phyloP scores from a whole-genome alignment of 73 alveolate species.

The Uronychia binucleata region DNA sequence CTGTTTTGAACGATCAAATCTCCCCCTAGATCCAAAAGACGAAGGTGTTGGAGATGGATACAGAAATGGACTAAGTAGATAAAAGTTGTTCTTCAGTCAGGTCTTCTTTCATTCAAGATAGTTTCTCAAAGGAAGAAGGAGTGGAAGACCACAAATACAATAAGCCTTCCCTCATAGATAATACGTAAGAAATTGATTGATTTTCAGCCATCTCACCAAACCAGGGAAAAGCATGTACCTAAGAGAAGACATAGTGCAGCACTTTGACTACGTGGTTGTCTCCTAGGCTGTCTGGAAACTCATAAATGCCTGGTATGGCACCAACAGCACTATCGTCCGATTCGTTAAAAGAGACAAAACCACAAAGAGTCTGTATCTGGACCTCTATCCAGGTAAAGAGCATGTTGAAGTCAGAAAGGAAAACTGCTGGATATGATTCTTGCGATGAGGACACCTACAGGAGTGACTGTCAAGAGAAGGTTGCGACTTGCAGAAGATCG shows the following conservation, averaged over 20 bases:
- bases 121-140: background rate
- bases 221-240: slow-evolving; percentile 8
- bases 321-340: slow-evolving; percentile 26
- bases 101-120: background rate
- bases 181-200: slow-evolving; percentile 16
- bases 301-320: slow-evolving; percentile 33
- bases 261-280: slow-evolving; percentile 34
- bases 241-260: slow-evolving; percentile 27
- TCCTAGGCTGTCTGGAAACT: slow-evolving; percentile 34
- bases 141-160: background rate
- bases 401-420: background rate
- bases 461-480: too few relatives aligned
- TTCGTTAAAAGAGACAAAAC: slow-evolving; percentile 30
- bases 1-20: too few relatives aligned
- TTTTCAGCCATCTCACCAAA: slow-evolving; percentile 11
- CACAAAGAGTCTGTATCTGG: slow-evolving; percentile 20
- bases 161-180: slow-evolving; percentile 11
- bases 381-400: slow-evolving; percentile 26
- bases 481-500: too few relatives aligned
- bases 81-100: background rate
- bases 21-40: background rate
- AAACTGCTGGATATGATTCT: background rate
- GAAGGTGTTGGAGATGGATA: background rate
- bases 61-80: background rate
- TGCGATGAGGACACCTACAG: too few relatives aligned